Evolutionary conservation across 148 eudicot species (phyloP), one percentile per base, ranked within the genome.

Genomic region (Heliosperma pusillum): DNA sequence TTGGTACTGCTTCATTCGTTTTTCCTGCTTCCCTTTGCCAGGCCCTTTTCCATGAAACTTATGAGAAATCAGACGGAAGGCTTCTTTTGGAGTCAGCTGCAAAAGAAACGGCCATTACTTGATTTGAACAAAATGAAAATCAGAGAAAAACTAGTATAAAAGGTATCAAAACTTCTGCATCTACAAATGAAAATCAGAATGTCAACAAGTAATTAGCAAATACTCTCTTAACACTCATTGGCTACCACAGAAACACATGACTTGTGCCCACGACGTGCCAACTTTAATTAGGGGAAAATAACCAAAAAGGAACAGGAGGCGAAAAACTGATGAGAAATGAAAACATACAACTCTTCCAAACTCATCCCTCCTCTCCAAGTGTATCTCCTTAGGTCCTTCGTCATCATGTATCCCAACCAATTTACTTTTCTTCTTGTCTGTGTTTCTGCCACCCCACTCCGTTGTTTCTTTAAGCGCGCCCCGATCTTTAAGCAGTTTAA

Each of bases 371-470:
- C 97, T 85, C 82, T 94, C 98, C 77, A 94, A 85, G 74, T 82
- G 84, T 85, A 94, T 92, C 81, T 94, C 90, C 83, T 87, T 90
- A 33, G 79, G 40, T 52, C 81, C 89, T 74, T 84, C 93, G 26
- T 80, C 84, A 27, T 85, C 93, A 80, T 81, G 60, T 62, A 94
- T 87, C 65, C 98, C 98, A 70, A 85, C 93, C 73, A 94, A 83
- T 85, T 94, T 94, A 85, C 98, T 90, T 78, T 94, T 94, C 73
- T 94, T 92, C 90, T 94, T 94, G 80, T 94, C 98, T 97, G 90
- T 94, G 77, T 94, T 94, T 86, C 98, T 87, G 27, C 98, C 98
- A 80, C 98, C 98, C 96, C 93, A 94, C 73, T 92, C 98, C 71
- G 90, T 76, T 70, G 86, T 86, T 81, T 94, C 98, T 86, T 92